These are phyloP conservation scores for Phaeoacremonium minimum DNA, from an alignment of 2,329 filamentous ascomycete species.

Conservation along the genomic window DNA sequence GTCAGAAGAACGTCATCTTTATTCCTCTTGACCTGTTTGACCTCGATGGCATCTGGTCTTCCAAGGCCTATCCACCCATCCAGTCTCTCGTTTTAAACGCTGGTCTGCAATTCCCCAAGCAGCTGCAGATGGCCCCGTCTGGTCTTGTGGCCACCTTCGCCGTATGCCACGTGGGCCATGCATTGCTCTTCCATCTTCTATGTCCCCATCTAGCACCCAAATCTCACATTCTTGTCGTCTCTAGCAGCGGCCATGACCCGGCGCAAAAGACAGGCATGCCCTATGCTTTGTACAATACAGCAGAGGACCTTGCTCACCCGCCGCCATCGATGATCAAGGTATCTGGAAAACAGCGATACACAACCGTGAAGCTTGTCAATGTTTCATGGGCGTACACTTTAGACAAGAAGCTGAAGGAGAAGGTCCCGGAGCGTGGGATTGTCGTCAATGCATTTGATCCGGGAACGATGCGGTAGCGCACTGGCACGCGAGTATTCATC, in stretches of 20 bases:
- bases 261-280: constrained; percentile 34
- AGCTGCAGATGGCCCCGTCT: constrained; percentile 27
- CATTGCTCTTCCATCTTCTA: constrained; percentile 43
- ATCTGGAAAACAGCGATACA: constrained; percentile 33
- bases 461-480: constrained; percentile 42
- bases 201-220: constrained; percentile 28
- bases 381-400: constrained; percentile 43
- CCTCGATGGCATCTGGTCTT: constrained; percentile 29
- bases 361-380: constrained; percentile 41
- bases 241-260: constrained; percentile 43
- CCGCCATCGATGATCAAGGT: constrained; percentile 16
- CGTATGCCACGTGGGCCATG: constrained; percentile 45
- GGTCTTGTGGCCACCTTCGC: constrained; percentile 44
- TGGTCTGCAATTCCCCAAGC: constrained; percentile 35
- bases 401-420: constrained; percentile 23
- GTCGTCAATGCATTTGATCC: constrained; percentile 40
- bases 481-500: constrained; percentile 26
- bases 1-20: constrained; percentile 34
- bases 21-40: constrained; percentile 37
- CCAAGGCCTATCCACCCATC: constrained; percentile 32
- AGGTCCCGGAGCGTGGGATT: constrained; percentile 15
- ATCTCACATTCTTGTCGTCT: constrained; percentile 37
- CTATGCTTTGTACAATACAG: constrained; percentile 34
- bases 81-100: constrained; percentile 42
- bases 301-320: constrained; percentile 39